Base-by-base conservation (phyloP, 2,329 filamentous ascomycete species). In the Chaetomium sp. region DNA sequence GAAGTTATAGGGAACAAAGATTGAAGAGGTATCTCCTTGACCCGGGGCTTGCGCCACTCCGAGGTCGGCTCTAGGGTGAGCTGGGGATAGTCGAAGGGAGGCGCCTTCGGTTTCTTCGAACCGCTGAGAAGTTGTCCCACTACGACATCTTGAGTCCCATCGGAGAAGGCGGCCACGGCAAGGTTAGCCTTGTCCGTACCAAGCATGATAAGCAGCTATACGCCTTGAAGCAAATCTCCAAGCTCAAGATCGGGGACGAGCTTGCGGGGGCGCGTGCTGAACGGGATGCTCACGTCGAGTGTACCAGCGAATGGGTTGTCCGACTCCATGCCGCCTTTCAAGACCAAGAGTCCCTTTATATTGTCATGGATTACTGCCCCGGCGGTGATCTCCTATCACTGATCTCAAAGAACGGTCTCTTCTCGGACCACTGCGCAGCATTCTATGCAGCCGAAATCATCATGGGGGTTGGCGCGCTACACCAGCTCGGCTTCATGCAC, bases 361-460 rank as follows among this genome's bases (percentile, higher is more conserved):
- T 99, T 86, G 79, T 99, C 58, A 97, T 97, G 94, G 94, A 99
- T 74, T 99, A 97, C 74, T 81, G 99, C 71, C 94, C 94, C 5
- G 94, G 94, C 71, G 94, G 94, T 71, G 94, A 99, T 75, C 73
- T 99, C 71, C 97, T 97, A 92, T 97, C 92, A 2, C 97, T 99
- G 92, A 80, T 99, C 63, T 96, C 97, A 77, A 97, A 96, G 68
- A 91, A 97, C 71, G 96, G 97, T 70, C 37, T 6, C 36, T 97
- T 99, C 72, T 95, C 91, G 0, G 92, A 97, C 71, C 92, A 97
- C 64, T 96, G 97, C 63, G 97, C 94, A 33, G 85, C 94, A 12
- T 99, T 99, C 74, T 99, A 97, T 74, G 97, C 97, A 82, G 94
- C 94, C 19, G 92, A 99, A 71, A 92, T 97, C 65, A 89, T 95